Percentiles rank a stretch among this genome's conserved stretches.
Evolutionary conservation across 768 basidiomycete species (phyloP).

Genomic region (Phlebiopsis gigantea): DNA sequence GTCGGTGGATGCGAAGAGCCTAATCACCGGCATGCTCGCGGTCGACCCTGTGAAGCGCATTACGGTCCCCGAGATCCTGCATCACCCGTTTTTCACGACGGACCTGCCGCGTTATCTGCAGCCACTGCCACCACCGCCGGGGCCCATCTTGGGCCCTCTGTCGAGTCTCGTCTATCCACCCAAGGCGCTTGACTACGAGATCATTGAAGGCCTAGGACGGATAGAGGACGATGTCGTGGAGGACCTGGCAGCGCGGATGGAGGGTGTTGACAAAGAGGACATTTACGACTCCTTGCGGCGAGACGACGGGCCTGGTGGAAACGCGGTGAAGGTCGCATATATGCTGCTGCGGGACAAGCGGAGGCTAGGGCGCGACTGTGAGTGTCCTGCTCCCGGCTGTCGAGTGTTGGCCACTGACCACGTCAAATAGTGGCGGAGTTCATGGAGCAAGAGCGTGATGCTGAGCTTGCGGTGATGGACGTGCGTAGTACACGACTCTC

Average conservation of each 20-base stretch:
- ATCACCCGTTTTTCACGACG: constrained; percentile 85
- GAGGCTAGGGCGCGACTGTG: constrained; percentile 77
- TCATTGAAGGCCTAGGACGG: constrained; percentile 87
- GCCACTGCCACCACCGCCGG: constrained; percentile 72
- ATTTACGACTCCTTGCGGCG: constrained; percentile 81
- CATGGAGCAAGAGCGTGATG: constrained; percentile 84
- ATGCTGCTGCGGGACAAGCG: constrained; percentile 88
- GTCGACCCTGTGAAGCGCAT: constrained; percentile 95
- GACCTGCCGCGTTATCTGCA: constrained; percentile 85
- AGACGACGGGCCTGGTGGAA: constrained; percentile 82
- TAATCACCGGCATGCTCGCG: constrained; percentile 86
- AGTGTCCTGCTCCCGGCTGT: constrained; percentile 28
- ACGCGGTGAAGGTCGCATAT: constrained; percentile 95
- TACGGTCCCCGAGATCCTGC: constrained; percentile 86
- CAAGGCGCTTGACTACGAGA: constrained; percentile 69
- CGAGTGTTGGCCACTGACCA: constrained; percentile 16
- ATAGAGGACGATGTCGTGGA: constrained; percentile 91
- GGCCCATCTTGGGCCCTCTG: constrained; percentile 71
- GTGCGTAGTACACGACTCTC: no score
- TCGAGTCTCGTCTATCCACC: constrained; percentile 64
- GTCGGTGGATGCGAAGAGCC: constrained; percentile 66
- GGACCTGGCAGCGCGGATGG: constrained; percentile 67
- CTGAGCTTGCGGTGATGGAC: constrained; percentile 73
- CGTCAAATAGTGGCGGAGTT: constrained; percentile 59
- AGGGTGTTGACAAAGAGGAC: constrained; percentile 73